Base-by-base conservation (phyloP, 2,329 filamentous ascomycete genomes). In the Aspergillus thermomutatus region DNA sequence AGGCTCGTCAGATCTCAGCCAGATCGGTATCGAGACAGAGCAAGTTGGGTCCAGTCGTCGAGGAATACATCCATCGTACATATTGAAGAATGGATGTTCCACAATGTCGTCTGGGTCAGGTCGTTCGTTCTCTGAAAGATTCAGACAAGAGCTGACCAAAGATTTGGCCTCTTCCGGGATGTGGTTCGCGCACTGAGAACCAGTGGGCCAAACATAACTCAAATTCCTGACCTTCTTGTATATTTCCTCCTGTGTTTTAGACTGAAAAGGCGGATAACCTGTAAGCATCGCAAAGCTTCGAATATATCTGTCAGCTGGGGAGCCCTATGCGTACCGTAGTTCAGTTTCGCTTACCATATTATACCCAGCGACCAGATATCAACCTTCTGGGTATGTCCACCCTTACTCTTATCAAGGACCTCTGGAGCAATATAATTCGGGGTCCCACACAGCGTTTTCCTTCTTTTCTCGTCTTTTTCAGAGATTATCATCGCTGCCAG, bases 351-450 rank as follows among this genome's bases (percentile, higher is more conserved):
- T 79, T 79, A 92, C 87, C 95, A 92, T 72, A 99, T 99, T 64
- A 99, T 94, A 21, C 95, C 94, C 70, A 99, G 82, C 47, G 93
- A 96, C 95, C 95, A 99, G 55, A 99, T 90, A 72, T 99, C 94
- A 3, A 99, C 94, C 80, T 95, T 96, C 71, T 97, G 92, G 64
- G 96, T 94, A 72, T 99, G 94, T 0, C 94, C 94, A 67, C 93
- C 91, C 70, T 91, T 94, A 34, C 89, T 91, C 79, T 94, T 96
- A 69, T 96, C 91, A 52, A 99, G 77, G 60, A 99, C 96, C 70
- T 99, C 94, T 0, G 94, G 94, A 0, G 94, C 94, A 65, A 99
- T 96, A 72, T 99, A 99, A 74, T 99, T 99, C 1, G 94, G 94
- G 4, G 94, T 99, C 57, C 94, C 94, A 66, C 94, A 99, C 58